Evolutionary conservation across 176 grass and related monocot genomes (phyloP).

Genomic region (Zizania latifolia): DNA sequence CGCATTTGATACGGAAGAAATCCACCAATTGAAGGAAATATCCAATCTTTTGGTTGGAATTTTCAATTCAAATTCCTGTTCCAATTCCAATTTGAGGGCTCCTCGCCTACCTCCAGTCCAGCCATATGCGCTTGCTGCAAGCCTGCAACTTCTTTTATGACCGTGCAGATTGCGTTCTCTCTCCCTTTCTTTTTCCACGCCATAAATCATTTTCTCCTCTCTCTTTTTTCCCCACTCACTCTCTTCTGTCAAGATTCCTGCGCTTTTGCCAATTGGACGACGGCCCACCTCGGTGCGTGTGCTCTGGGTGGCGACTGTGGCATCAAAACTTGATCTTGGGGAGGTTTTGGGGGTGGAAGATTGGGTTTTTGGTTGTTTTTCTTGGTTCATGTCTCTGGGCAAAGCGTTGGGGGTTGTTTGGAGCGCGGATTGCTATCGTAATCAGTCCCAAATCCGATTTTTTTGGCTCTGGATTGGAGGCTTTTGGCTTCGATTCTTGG

Average conservation of each 20-base stretch:
- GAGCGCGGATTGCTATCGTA: not conserved
- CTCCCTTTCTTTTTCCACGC: not conserved
- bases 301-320: not conserved
- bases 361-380: constrained; percentile 20
- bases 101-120: not conserved
- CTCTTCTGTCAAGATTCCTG: constrained; percentile 23
- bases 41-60: not conserved
- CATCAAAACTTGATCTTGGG: constrained; percentile 32
- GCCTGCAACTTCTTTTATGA: constrained; percentile 14
- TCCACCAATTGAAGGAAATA: not conserved
- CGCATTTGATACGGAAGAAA: not conserved
- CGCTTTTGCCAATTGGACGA: constrained; percentile 25
- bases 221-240: not conserved
- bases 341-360: constrained; percentile 21
- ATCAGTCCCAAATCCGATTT: not conserved
- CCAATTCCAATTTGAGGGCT: constrained; percentile 5
- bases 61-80: not conserved
- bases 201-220: constrained; percentile 13
- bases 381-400: not conserved
- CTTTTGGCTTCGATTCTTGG: not conserved
- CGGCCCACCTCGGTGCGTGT: constrained; percentile 23
- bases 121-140: not conserved
- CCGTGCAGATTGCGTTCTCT: not conserved
- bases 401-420: not conserved
- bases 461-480: constrained; percentile 4